Base-by-base conservation (phyloP, 2,329 filamentous ascomycete species). In the Claviceps digitariae region DNA sequence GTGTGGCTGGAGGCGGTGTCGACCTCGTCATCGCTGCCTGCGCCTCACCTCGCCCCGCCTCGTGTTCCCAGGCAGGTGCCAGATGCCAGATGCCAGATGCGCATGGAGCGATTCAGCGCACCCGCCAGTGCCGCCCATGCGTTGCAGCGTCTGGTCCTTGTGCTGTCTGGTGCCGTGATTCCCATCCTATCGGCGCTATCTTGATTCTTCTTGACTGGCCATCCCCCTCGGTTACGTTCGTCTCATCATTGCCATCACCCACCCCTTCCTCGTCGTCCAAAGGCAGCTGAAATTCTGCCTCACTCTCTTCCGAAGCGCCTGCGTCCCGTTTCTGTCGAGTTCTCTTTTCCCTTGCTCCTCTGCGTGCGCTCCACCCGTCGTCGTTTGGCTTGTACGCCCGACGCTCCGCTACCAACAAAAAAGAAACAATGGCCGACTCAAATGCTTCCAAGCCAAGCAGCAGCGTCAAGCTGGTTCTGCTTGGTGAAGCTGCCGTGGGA, bases 401-500 rank as follows among this genome's bases (percentile, higher is more conserved):
- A 31, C 31, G 6, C 31, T 27, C 21, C 12, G 21, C 21, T 40
- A 27, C 23, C 15, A 29, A 23, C 44, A 25, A 31, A 20, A 45
- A 17, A 38, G 15, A 38, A 38, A 38, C 12, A 41, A 72, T 72
- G 70, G 67, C 70, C 56, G 70, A 72, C 57, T 75, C 82, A 67
- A 81, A 80, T 62, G 76, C 79, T 67, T 86, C 89, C 57, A 98
- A 97, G 76, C 93, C 93, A 58, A 97, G 90, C 78, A 97, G 90
- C 83, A 98, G 93, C 75, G 93, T 98, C 70, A 98, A 98, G 84
- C 86, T 98, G 62, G 93, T 98, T 60, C 81, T 98, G 67, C 84
- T 98, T 55, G 93, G 93, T 61, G 93, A 98, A 75, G 93, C 93
- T 58, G 93, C 93, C 56, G 93, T 98, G 54, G 93, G 93, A 81